A percentile compares a stretch with the other conserved stretches of the same genome.
Evolutionary conservation across 441 rosid species (phyloP).

Genomic region (Pelargonium myrrhifolium): DNA sequence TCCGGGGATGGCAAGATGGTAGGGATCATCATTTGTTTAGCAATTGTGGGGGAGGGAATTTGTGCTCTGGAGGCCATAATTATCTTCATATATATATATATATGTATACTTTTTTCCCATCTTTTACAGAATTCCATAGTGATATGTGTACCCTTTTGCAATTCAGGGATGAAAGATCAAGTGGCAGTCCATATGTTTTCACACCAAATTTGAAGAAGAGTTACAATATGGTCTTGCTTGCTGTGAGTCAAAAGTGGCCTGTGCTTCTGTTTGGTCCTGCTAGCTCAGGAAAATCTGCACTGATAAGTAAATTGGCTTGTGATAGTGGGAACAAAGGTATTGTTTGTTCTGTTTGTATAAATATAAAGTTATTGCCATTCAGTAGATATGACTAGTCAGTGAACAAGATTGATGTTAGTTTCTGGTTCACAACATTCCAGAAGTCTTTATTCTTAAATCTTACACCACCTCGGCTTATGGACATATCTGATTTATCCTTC

Average conservation of each 20-base stretch:
- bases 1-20: too few relatives aligned
- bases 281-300: conserved; percentile 91
- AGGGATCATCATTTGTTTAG: neutral
- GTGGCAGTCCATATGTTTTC: conserved; percentile 55
- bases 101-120: neutral
- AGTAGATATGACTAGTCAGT: neutral
- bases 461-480: too few relatives aligned
- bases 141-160: conserved; percentile 2
- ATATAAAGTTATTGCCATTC: neutral
- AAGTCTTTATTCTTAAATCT: neutral
- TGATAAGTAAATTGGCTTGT: conserved; percentile 62
- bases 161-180: conserved; percentile 51
- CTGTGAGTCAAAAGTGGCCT: conserved; percentile 90
- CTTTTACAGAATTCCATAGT: conserved; percentile 2
- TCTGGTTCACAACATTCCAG: neutral
- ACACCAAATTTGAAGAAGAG: conserved; percentile 55
- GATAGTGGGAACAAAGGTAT: conserved; percentile 72
- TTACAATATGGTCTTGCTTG: conserved; percentile 73
- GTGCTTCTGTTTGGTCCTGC: conserved; percentile 89
- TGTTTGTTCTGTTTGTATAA: neutral
- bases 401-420: neutral
- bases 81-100: neutral
- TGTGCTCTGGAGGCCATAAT: neutral
- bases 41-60: neutral
- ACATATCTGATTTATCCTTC: too few relatives aligned